These are phyloP conservation scores for Mallotus nudiflorus DNA, from an alignment of 345 rosid species.

Conservation along the genomic window DNA sequence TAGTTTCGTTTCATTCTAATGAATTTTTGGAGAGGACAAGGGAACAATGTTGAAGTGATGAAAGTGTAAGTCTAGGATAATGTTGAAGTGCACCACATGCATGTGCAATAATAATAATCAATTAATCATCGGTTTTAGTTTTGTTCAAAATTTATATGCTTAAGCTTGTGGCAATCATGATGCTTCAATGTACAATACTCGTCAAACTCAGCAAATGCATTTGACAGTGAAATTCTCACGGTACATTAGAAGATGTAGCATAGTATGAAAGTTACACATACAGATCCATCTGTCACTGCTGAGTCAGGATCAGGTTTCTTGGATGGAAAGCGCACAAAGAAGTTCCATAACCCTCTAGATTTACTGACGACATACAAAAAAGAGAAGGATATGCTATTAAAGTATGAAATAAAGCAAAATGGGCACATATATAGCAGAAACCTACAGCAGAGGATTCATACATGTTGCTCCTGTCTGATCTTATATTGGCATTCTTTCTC, in stretches of 20 bases:
- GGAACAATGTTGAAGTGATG: too few relatives aligned
- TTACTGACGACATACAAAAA: slow-evolving; percentile 33
- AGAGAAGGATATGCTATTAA: slow-evolving; percentile 1
- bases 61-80: not conserved
- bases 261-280: slow-evolving; percentile 27
- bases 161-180: not conserved
- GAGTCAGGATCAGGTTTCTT: slow-evolving; percentile 42
- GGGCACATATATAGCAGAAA: slow-evolving; percentile 1
- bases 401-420: slow-evolving; percentile 18
- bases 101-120: not conserved
- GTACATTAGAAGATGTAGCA: slow-evolving; percentile 13
- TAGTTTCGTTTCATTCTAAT: not conserved
- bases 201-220: not conserved
- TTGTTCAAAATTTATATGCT: not conserved
- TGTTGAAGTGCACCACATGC: not conserved
- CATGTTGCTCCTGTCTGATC: slow-evolving; percentile 55
- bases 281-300: slow-evolving; percentile 33
- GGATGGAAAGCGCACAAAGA: slow-evolving; percentile 40
- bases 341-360: slow-evolving; percentile 65
- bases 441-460: slow-evolving; percentile 25
- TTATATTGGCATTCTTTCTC: slow-evolving; percentile 30
- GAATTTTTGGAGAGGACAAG: not conserved
- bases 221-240: not conserved
- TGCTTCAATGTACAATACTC: slow-evolving; percentile 2
- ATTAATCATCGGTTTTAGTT: not conserved